Conservation (phyloP, 352 stramenopile species). For the Phytophthora pseudosyringae region DNA sequence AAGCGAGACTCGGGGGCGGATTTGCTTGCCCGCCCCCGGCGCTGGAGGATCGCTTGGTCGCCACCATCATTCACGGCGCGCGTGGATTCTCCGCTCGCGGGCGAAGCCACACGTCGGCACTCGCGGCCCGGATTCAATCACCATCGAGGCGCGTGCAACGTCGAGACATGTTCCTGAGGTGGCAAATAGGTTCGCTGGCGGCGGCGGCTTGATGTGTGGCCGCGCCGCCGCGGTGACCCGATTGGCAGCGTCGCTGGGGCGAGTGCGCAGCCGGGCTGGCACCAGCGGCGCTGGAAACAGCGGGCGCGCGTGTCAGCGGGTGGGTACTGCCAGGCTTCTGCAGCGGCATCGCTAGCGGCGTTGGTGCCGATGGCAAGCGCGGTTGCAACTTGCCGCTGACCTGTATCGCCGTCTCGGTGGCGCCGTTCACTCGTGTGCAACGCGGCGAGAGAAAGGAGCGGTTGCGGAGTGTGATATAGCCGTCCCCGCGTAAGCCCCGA, state of each 20-base stretch:
- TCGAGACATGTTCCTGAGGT: slow-evolving; percentile 21
- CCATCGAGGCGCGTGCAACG: slow-evolving; percentile 11
- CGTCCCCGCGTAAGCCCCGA: slow-evolving; percentile 11
- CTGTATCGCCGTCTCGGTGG: slow-evolving; percentile 13
- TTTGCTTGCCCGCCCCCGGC: slow-evolving; percentile 11
- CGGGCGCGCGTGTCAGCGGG: slow-evolving; percentile 9
- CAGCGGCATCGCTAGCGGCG: neutral
- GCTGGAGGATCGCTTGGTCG: slow-evolving; percentile 19
- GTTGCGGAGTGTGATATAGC: slow-evolving; percentile 11
- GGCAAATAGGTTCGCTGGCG: slow-evolving; percentile 21
- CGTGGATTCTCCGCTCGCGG: slow-evolving; percentile 10
- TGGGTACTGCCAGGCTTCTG: slow-evolving; percentile 1
- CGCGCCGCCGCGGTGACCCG: neutral
- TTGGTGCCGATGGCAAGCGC: neutral
- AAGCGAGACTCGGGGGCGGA: slow-evolving; percentile 14
- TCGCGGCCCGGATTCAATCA: slow-evolving; percentile 6
- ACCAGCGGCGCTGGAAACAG: slow-evolving; percentile 12
- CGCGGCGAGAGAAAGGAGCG: slow-evolving; percentile 23
- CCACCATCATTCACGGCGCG: slow-evolving; percentile 4
- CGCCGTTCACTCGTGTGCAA: slow-evolving; percentile 20
- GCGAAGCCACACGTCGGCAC: neutral
- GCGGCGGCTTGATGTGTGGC: slow-evolving; percentile 1
- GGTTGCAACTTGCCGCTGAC: neutral
- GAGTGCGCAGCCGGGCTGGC: neutral
- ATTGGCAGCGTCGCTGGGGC: neutral